Base-by-base conservation (phyloP, 768 basidiomycete species). In the Mycena metata region DNA sequence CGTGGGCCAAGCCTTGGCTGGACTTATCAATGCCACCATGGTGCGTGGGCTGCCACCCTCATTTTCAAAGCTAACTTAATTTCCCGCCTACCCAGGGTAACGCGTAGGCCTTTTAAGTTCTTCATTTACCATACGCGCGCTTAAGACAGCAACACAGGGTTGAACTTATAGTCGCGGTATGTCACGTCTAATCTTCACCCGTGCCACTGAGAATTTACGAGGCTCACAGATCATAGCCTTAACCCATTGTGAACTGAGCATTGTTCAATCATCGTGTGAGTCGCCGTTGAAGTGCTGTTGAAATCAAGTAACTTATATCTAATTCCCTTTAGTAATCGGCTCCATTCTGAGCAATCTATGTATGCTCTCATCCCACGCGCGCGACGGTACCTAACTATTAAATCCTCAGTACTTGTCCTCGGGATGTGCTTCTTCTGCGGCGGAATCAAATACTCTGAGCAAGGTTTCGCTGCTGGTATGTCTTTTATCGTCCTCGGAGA, bases 361-460 rank as follows among this genome's bases (percentile, higher is more conserved):
- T 88, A 73, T 43, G 85, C 33, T 23, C 16, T 52, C 72, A 46
- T 50, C 19, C 47, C 42, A 19, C n/a, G 3, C 35, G 13, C 57
- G 41, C 54, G 64, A 60, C 24, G 2, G 19, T n/a, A 2, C n/a
- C 56, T 69, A 13, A 64, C 42, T 39, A 30, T 42, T 16, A 9
- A 6, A 3, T 30, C 30, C 11, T 43, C 36, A 87, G 86, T 90
- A 35, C 80, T 91, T 39, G 84, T 91, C 26, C 82, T 90, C 12
- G 89, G 89, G 35, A 89, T 91, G 89, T 89, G 89, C 70, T 90
- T 90, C 77, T 88, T 90, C 50, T 85, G 85, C 16, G 89, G 89
- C 47, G 89, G 89, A 3, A 79, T 83, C 56, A 80, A 80, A 55
- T 89, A 83, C 71, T 85, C 86, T 12, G 85, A 89, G 67, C 88